Base-by-base conservation (phyloP, 495 filamentous ascomycete species). In the Lentithecium fluviatile region DNA sequence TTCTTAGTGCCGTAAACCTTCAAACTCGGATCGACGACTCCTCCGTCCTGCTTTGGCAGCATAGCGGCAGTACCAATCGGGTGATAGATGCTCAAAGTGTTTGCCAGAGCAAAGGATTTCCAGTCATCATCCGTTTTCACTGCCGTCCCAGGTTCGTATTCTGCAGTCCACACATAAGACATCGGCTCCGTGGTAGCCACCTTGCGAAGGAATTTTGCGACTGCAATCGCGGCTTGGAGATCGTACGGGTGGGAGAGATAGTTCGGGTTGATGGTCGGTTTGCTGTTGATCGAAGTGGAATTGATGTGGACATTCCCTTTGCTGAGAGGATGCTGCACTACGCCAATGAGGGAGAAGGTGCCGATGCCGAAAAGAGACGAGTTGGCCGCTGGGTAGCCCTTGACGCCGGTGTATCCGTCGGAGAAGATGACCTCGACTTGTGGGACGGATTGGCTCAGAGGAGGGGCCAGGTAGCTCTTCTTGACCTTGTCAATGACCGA, bases 251-350 rank as follows among this genome's bases (percentile, higher is more conserved):
- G 54, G 0, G 70, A 66, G 2, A 88, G 72, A 67, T 82, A 83
- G 24, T 75, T 76, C 0, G 84, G 82, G 64, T 87, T 77, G 64
- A 87, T 84, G 0, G 75, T 58, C 0, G 83, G 77, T 19, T 80
- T 77, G 11, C 73, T 80, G 2, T 70, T 56, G 0, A 83, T 82
- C 69, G 87, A 70, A 0, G 79, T 69, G 2, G 81, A 83, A 34
- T 78, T 75, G 32, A 88, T 73, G 0, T 67, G 75, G 0, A 85
- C 80, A 19, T 75, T 73, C 25, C 86, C 86, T 3, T 66, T 65
- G 74, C 36, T 74, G 58, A 64, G 73, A 6, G 60, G 60, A 46
- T 68, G 65, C 2, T 61, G 20, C 37, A 70, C 37, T 13, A 40
- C 55, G 0, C 46, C 52, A 38, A 69, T 69, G 8, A 69, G 45